Percentiles rank a stretch among this genome's conserved stretches.
Evolutionary conservation across 2,329 filamentous ascomycete genomes (phyloP).

Genomic region (Graphilbum ipis-grandicollis): DNA sequence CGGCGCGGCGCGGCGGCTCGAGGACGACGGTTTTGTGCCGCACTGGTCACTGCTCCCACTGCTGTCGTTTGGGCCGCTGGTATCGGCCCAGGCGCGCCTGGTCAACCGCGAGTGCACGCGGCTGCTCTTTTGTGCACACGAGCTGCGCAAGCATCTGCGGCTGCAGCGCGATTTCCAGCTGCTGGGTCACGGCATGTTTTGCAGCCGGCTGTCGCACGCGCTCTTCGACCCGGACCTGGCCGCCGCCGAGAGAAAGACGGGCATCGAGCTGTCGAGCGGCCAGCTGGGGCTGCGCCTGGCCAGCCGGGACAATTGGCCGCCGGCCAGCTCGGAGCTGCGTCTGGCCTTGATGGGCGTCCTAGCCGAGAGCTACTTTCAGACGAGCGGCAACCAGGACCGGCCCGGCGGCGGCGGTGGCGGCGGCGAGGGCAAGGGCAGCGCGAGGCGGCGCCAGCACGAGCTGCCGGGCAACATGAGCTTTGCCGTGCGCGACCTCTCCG

Average conservation of each 20-base stretch:
- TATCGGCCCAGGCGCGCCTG: conserved; percentile 56
- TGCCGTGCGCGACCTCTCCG: conserved; percentile 62
- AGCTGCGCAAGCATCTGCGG: conserved; percentile 52
- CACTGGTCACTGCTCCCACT: conserved; percentile 46
- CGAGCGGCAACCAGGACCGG: background rate
- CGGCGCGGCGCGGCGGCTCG: background rate
- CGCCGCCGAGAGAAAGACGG: conserved; percentile 53
- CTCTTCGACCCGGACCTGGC: conserved; percentile 73
- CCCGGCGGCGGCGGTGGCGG: too few species aligned
- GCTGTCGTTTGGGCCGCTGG: conserved; percentile 59
- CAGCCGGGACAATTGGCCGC: conserved; percentile 74
- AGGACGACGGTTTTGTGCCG: conserved; percentile 15
- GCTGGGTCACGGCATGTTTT: conserved; percentile 70
- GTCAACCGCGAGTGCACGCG: conserved; percentile 60
- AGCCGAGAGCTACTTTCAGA: conserved; percentile 46
- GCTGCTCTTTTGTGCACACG: conserved; percentile 59
- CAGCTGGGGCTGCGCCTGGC: conserved; percentile 73
- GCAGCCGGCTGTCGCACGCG: conserved; percentile 60
- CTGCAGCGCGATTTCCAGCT: conserved; percentile 70
- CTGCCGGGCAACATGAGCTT: conserved; percentile 64
- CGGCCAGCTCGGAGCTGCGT: conserved; percentile 82
- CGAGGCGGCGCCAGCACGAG: conserved; percentile 8
- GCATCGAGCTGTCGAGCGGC: conserved; percentile 50
- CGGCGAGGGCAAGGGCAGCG: background rate
- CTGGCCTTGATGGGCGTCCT: conserved; percentile 76